These are phyloP conservation scores for Amanita thiersii DNA, from an alignment of 768 basidiomycete species.

Conservation along the genomic window DNA sequence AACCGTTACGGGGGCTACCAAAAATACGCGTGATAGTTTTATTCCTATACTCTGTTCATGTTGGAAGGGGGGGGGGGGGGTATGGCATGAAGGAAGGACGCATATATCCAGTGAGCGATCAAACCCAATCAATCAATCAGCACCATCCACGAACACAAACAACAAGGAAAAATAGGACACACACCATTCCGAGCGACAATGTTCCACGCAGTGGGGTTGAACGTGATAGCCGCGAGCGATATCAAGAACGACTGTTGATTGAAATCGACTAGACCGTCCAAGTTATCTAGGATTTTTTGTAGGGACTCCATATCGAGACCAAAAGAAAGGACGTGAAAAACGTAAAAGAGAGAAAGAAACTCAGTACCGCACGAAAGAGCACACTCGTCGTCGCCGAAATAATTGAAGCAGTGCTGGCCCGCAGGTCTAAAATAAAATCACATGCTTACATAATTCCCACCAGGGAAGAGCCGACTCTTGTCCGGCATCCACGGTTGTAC, in stretches of 20 bases:
- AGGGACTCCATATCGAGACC: conserved; percentile 2
- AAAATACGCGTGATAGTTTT: conserved; percentile 83
- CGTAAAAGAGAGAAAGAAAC: too few species aligned
- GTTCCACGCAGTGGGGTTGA: conserved; percentile 97
- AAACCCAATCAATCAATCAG: too few species aligned
- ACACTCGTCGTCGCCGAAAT: too few species aligned
- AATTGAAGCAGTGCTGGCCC: too few species aligned
- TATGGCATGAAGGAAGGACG: neutral
- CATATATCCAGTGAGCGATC: too few species aligned
- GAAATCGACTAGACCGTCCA: conserved; percentile 38
- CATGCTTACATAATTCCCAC: conserved; percentile 1
- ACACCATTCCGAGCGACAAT: conserved; percentile 86
- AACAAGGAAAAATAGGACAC: conserved; percentile 17
- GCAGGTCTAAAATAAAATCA: too few species aligned
- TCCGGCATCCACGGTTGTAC: too few species aligned
- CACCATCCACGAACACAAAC: conserved; percentile 1
- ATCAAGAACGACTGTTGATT: conserved; percentile 58
- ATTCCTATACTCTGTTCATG: conserved; percentile 52
- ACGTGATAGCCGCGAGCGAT: conserved; percentile 63
- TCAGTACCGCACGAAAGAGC: too few species aligned
- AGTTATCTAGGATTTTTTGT: neutral
- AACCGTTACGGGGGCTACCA: conserved; percentile 63
- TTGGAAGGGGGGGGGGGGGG: neutral
- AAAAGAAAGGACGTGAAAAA: too few species aligned
- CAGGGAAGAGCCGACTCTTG: too few species aligned